These are phyloP conservation scores for Carpinus viminea DNA, from an alignment of 306 rosid species.

Conservation along the genomic window DNA sequence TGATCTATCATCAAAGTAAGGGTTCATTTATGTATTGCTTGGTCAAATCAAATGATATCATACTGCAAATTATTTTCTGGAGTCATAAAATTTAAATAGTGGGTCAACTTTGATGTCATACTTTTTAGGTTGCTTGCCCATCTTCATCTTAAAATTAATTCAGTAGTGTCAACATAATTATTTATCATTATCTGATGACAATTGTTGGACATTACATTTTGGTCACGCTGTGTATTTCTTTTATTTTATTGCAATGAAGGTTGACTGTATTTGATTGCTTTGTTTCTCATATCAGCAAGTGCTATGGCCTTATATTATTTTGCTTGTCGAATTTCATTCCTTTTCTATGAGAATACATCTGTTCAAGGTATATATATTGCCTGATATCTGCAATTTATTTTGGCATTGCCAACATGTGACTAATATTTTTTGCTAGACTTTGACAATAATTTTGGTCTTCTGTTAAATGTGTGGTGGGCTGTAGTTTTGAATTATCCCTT, in stretches of 20 bases:
- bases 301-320: too few species aligned
- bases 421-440: background rate
- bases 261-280: background rate
- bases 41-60: background rate
- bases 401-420: background rate
- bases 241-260: background rate
- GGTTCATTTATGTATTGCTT: conserved; percentile 5
- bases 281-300: background rate
- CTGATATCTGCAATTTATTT: background rate
- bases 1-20: conserved; percentile 92
- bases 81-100: background rate
- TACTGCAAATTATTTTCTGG: background rate
- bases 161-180: background rate
- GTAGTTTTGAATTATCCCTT: background rate
- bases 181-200: background rate
- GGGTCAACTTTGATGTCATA: background rate
- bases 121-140: background rate
- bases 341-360: too few species aligned
- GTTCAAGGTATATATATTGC: background rate
- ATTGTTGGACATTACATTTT: background rate
- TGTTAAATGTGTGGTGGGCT: background rate
- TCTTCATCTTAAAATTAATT: background rate
- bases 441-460: background rate
- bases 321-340: too few species aligned
- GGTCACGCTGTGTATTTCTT: background rate